Percentiles rank a stretch among this genome's conserved stretches.
Evolutionary conservation across 2,329 filamentous ascomycete genomes (phyloP).

Genomic region (Neocucurbitaria cava): DNA sequence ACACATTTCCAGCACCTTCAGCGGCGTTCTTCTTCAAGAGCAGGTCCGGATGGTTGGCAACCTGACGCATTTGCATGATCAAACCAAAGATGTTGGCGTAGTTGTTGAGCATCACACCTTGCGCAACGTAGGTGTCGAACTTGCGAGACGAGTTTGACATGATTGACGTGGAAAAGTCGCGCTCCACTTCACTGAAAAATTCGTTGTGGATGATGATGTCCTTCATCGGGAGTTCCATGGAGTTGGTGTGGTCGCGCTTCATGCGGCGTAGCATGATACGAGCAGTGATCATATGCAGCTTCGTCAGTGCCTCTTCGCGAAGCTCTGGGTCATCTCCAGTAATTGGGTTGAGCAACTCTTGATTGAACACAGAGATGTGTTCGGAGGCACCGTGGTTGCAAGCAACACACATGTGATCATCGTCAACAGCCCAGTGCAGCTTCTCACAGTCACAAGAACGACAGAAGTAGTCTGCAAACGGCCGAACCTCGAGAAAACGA

Average conservation of each 20-base stretch:
- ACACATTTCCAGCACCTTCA: conserved; percentile 85
- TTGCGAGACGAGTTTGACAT: conserved; percentile 89
- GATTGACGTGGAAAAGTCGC: conserved; percentile 93
- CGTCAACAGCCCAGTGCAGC: conserved; percentile 82
- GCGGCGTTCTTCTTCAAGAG: conserved; percentile 82
- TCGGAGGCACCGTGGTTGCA: conserved; percentile 72
- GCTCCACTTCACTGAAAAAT: conserved; percentile 95
- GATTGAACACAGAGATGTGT: conserved; percentile 86
- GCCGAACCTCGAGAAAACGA: conserved; percentile 85
- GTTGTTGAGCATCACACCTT: conserved; percentile 84
- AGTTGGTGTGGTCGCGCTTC: conserved; percentile 90
- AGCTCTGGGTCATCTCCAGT: conserved; percentile 57
- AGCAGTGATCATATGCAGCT: conserved; percentile 86
- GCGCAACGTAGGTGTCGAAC: conserved; percentile 94
- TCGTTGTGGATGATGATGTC: conserved; percentile 91
- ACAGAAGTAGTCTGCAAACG: conserved; percentile 94
- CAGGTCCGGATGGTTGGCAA: conserved; percentile 94
- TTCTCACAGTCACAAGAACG: conserved; percentile 81
- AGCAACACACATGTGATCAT: conserved; percentile 71
- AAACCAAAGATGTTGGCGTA: conserved; percentile 99
- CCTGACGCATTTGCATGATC: conserved; percentile 99
- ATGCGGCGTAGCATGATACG: conserved; percentile 95
- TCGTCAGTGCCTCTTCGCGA: conserved; percentile 75
- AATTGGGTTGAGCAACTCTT: conserved; percentile 87
- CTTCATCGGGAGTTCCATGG: conserved; percentile 96